Conservation (phyloP, 179 eudicot genomes). For the Heliamphora pulchella region DNA sequence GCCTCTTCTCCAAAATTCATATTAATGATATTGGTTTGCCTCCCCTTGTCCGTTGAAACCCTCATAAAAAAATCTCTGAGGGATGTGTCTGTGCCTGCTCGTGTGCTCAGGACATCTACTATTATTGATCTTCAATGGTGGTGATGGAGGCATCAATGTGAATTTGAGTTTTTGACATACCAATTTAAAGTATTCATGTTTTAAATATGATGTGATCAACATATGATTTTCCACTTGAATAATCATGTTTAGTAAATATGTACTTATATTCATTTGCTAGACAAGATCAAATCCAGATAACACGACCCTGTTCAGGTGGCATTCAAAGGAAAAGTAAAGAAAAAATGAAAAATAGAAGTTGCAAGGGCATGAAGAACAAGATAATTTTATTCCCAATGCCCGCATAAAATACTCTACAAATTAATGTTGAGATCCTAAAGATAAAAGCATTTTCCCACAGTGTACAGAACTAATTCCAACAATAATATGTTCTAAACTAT, state of each 20-base stretch:
- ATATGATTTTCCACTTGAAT: no score
- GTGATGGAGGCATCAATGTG: no score
- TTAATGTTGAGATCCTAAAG: not conserved
- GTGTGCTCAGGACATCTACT: not conserved
- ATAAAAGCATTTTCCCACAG: not conserved
- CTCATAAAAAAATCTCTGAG: not conserved
- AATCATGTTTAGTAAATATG: no score
- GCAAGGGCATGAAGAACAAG: not conserved
- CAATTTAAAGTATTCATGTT: no score
- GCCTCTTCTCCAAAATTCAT: no score
- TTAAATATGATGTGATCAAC: no score
- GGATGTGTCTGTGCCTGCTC: not conserved
- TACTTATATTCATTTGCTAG: no score
- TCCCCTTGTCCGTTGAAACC: not conserved
- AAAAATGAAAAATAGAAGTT: no score
- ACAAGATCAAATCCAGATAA: no score
- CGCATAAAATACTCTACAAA: not conserved
- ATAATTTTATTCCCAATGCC: not conserved
- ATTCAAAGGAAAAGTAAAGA: not conserved
- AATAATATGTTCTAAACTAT: not conserved
- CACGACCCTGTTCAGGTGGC: not conserved
- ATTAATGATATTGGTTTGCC: not conserved
- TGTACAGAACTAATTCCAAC: not conserved
- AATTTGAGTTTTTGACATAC: no score
- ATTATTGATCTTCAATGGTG: no score